Percentiles rank a stretch among this genome's conserved stretches.
These are phyloP conservation scores for Termitomyces sp. DNA, from an alignment of 768 basidiomycete genomes.

Conservation along the genomic window DNA sequence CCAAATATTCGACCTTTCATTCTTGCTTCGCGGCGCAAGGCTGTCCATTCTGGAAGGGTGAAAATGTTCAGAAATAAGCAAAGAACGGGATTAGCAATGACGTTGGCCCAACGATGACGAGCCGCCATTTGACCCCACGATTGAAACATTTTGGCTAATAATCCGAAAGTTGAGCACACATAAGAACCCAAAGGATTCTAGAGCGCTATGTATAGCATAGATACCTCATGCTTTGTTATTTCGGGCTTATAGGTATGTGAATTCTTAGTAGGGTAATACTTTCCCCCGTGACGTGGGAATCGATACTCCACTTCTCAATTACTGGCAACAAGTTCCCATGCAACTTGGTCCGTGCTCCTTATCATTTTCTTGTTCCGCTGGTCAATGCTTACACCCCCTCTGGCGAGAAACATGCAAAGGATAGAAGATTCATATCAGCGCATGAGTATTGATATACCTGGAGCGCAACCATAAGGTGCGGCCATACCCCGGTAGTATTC, in stretches of 20 bases:
- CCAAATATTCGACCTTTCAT: conserved; percentile 62
- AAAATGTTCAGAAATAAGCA: no score
- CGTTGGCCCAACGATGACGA: no score
- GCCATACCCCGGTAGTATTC: not conserved
- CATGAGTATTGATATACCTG: not conserved
- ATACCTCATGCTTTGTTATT: not conserved
- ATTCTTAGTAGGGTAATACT: conserved; percentile 21
- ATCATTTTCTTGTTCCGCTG: not conserved
- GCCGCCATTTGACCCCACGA: conserved; percentile 58
- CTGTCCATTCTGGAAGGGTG: not conserved
- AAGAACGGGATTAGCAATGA: no score
- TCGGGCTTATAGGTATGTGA: conserved; percentile 11
- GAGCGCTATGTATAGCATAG: conserved; percentile 24
- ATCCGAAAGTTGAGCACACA: conserved; percentile 31
- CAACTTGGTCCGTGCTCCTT: not conserved
- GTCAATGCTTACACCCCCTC: not conserved
- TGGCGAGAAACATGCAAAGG: not conserved
- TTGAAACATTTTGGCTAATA: conserved; percentile 60
- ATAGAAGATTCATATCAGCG: not conserved
- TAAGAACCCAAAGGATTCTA: conserved; percentile 39
- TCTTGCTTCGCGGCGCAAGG: conserved; percentile 53
- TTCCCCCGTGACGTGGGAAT: conserved; percentile 63
- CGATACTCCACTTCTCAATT: conserved; percentile 56
- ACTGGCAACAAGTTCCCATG: no score
- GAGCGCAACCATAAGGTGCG: not conserved